Conservation (phyloP, 2,329 filamentous ascomycete species). For the Ramichloridium luteum region DNA sequence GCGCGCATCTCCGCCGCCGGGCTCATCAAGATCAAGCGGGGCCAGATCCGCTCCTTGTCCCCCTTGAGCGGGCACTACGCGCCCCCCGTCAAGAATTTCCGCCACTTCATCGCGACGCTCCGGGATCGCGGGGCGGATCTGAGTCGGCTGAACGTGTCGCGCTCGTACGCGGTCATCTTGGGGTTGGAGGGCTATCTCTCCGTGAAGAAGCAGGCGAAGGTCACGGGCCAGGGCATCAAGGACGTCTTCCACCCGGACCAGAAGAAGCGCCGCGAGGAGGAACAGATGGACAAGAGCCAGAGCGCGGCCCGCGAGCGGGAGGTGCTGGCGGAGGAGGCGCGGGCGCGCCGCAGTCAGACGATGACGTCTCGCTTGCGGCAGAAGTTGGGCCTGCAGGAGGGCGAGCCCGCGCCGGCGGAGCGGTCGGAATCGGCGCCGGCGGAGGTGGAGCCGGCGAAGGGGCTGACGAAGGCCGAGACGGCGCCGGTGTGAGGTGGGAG, state of each 20-base stretch:
- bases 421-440: slow-evolving; percentile 11
- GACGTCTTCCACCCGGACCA: slow-evolving; percentile 52
- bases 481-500: neutral
- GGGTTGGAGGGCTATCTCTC: slow-evolving; percentile 71
- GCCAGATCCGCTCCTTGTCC: slow-evolving; percentile 60
- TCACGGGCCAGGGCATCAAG: slow-evolving; percentile 41
- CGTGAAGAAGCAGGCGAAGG: slow-evolving; percentile 53
- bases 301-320: slow-evolving; percentile 51
- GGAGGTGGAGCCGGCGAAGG: neutral
- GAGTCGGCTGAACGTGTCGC: slow-evolving; percentile 63
- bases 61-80: slow-evolving; percentile 67
- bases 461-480: no score
- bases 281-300: slow-evolving; percentile 45
- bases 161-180: slow-evolving; percentile 69
- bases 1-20: slow-evolving; percentile 71
- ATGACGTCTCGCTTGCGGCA: slow-evolving; percentile 24
- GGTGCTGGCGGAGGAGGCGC: slow-evolving; percentile 28
- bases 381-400: slow-evolving; percentile 12
- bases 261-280: slow-evolving; percentile 34
- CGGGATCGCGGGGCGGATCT: slow-evolving; percentile 66
- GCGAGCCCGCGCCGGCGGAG: slow-evolving; percentile 15
- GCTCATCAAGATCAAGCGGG: slow-evolving; percentile 72
- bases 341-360: slow-evolving; percentile 28
- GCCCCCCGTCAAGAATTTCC: slow-evolving; percentile 71
- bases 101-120: slow-evolving; percentile 63